These are phyloP conservation scores for Trichoderma sp. DNA, from an alignment of 2,329 filamentous ascomycete genomes.

Conservation along the genomic window DNA sequence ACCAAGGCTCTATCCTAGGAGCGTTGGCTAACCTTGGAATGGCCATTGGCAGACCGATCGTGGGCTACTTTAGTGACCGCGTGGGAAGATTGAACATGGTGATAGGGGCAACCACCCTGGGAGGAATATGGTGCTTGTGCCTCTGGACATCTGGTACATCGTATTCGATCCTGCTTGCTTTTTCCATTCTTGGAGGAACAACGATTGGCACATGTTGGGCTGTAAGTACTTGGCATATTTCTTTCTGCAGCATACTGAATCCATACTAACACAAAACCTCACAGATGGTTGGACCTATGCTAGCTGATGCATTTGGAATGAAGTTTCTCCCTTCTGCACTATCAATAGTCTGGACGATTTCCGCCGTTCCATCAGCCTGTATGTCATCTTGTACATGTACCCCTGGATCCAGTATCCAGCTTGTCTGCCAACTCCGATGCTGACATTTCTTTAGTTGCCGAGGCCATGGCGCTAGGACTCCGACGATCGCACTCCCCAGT, in stretches of 20 bases:
- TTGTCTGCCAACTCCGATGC: background rate
- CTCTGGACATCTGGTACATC: slow-evolving; percentile 6
- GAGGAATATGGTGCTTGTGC: slow-evolving; percentile 9
- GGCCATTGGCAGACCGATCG: slow-evolving; percentile 55
- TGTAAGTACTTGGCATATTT: background rate
- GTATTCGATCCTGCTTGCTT: background rate
- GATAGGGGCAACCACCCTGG: slow-evolving; percentile 43
- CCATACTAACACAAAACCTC: background rate
- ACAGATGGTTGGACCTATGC: slow-evolving; percentile 4
- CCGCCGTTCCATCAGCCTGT: slow-evolving; percentile 10
- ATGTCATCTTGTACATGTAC: background rate
- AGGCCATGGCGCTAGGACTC: slow-evolving; percentile 8
- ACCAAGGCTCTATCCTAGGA: slow-evolving; percentile 61
- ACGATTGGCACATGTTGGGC: slow-evolving; percentile 9
- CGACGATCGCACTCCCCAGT: background rate
- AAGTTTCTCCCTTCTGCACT: slow-evolving; percentile 15
- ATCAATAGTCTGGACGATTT: slow-evolving; percentile 12
- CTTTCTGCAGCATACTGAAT: too few species aligned
- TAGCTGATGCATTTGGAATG: slow-evolving; percentile 13
- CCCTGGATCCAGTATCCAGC: background rate
- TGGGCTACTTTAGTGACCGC: slow-evolving; percentile 61
- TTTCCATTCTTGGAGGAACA: slow-evolving; percentile 7
- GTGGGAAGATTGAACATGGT: slow-evolving; percentile 64
- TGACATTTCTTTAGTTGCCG: background rate
- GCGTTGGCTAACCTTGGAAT: slow-evolving; percentile 64